Evolutionary conservation across 306 rosid species (phyloP).

Genomic region (Lupinus albus): DNA sequence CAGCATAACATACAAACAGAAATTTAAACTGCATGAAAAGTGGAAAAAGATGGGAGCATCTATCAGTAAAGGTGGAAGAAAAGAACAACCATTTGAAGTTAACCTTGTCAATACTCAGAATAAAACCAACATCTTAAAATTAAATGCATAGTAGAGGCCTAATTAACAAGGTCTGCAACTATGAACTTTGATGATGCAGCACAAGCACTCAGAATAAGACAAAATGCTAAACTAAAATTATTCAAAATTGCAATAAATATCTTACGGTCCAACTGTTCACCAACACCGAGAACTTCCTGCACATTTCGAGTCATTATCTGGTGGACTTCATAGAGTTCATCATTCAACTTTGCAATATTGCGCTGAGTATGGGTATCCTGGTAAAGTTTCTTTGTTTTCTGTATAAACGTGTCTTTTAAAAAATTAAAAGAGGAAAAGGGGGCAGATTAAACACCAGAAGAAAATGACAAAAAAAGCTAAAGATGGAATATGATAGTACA

Average conservation of each 20-base stretch:
- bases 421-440: constrained; percentile 34
- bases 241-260: constrained; percentile 40
- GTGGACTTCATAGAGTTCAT: constrained; percentile 98
- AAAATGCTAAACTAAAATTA: constrained; percentile 32
- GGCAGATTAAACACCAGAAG: constrained; percentile 39
- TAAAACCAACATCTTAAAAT: not conserved
- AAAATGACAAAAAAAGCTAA: not conserved
- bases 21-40: not conserved
- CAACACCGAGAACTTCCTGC: constrained; percentile 99
- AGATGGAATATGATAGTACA: constrained; percentile 24
- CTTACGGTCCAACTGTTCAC: constrained; percentile 99
- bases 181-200: constrained; percentile 1
- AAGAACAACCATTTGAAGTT: constrained; percentile 8
- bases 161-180: not conserved
- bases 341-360: constrained; percentile 93
- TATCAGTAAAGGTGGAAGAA: constrained; percentile 17
- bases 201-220: constrained; percentile 33
- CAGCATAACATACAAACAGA: constrained; percentile 19
- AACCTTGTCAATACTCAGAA: not conserved
- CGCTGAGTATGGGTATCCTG: constrained; percentile 97
- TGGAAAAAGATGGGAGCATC: constrained; percentile 20
- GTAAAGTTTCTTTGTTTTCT: constrained; percentile 96
- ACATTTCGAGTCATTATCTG: constrained; percentile 99
- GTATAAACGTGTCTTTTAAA: constrained; percentile 85
- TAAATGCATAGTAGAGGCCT: not conserved